A percentile compares a stretch with the other conserved stretches of the same genome.
Evolutionary conservation across 768 basidiomycete species (phyloP).

Genomic region (Boletus barrowsii): DNA sequence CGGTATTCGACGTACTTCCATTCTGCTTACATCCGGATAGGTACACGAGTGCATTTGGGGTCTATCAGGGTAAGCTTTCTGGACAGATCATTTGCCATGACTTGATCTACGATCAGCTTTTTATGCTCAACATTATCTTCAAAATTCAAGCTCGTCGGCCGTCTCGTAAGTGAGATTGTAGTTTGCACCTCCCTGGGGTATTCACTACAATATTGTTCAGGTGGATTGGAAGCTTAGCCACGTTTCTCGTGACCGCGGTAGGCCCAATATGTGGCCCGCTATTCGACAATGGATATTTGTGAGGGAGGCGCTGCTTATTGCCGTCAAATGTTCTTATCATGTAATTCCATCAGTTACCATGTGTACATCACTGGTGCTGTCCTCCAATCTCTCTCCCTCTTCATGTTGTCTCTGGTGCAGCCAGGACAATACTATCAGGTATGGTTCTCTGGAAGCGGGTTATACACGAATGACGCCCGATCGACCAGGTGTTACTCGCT

Average conservation of each 20-base stretch:
- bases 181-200: neutral
- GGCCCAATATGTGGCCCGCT: slow-evolving; percentile 26
- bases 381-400: slow-evolving; percentile 30
- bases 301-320: neutral
- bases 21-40: neutral
- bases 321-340: neutral
- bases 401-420: slow-evolving; percentile 37
- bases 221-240: slow-evolving; percentile 26
- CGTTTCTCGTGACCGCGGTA: slow-evolving; percentile 16
- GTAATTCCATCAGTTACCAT: slow-evolving; percentile 6
- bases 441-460: neutral
- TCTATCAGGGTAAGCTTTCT: slow-evolving; percentile 23
- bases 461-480: neutral
- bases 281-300: slow-evolving; percentile 30
- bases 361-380: slow-evolving; percentile 25
- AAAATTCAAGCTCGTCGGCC: slow-evolving; percentile 21
- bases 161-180: slow-evolving; percentile 18
- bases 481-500: slow-evolving; percentile 37
- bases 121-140: slow-evolving; percentile 20
- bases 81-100: neutral
- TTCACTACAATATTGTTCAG: slow-evolving; percentile 4
- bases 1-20: rapidly evolving
- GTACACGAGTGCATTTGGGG: slow-evolving; percentile 24
- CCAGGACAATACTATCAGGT: slow-evolving; percentile 38
- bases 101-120: slow-evolving; percentile 14